These are phyloP conservation scores for Cnidoscolus chayamansa DNA, from an alignment of 441 rosid species.

Conservation along the genomic window DNA sequence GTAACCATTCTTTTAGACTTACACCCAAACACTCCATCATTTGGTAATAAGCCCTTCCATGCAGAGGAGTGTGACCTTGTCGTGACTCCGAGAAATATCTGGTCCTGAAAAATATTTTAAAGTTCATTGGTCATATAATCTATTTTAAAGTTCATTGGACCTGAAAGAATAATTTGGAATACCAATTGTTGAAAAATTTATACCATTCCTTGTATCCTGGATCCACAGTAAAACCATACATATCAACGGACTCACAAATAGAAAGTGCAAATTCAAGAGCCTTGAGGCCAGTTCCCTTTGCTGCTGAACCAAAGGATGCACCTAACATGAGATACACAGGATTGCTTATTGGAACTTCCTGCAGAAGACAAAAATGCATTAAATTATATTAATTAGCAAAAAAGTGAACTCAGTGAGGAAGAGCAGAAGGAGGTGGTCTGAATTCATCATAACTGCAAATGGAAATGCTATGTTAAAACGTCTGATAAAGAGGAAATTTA, in stretches of 20 bases:
- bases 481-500: not conserved
- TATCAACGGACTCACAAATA: conserved; percentile 83
- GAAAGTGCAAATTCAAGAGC: conserved; percentile 97
- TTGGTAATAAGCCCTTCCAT: conserved; percentile 96
- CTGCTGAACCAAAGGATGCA: conserved; percentile 93
- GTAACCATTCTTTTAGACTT: conserved; percentile 31
- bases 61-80: conserved; percentile 93
- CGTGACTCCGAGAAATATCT: conserved; percentile 93
- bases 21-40: conserved; percentile 99
- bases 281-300: conserved; percentile 96
- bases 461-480: not conserved
- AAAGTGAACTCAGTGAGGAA: not conserved
- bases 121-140: no score
- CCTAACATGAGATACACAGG: conserved; percentile 91
- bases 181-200: not conserved
- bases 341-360: conserved; percentile 91
- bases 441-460: not conserved
- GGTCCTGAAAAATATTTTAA: conserved; percentile 52
- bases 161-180: not conserved
- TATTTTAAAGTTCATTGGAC: conserved; percentile 6
- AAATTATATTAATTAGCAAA: not conserved
- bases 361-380: conserved; percentile 28
- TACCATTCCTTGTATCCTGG: conserved; percentile 99
- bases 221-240: conserved; percentile 96
- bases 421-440: not conserved